Evolutionary conservation across 2,329 filamentous ascomycete genomes (phyloP).

Genomic region (Alternaria dauci): DNA sequence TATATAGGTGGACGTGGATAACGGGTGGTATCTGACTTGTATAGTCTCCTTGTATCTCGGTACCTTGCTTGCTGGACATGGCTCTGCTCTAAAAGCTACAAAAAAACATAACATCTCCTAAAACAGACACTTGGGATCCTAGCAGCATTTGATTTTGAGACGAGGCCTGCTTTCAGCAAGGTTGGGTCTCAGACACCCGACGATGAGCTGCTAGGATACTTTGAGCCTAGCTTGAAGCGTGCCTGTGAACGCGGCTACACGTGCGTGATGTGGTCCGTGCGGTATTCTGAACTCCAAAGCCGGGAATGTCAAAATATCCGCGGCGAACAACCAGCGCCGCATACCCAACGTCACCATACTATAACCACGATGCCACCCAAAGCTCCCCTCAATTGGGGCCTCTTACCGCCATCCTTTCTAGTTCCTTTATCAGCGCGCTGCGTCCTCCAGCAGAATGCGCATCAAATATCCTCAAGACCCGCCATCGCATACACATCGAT

Average conservation of each 20-base stretch:
- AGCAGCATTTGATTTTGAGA: too few species aligned
- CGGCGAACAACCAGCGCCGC: constrained; percentile 18
- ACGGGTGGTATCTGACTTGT: constrained; percentile 22
- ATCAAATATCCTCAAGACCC: constrained; percentile 16
- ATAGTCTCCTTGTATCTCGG: constrained; percentile 16
- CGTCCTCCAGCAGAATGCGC: constrained; percentile 30
- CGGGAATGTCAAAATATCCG: constrained; percentile 31
- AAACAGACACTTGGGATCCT: not conserved
- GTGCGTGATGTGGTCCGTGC: constrained; percentile 16
- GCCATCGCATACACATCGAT: constrained; percentile 34
- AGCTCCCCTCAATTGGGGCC: constrained; percentile 46
- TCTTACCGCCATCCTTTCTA: constrained; percentile 39
- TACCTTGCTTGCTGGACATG: constrained; percentile 19
- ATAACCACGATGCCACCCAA: constrained; percentile 45
- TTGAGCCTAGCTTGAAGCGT: not conserved
- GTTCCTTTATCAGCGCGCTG: constrained; percentile 39
- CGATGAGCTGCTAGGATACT: not conserved
- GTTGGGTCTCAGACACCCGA: not conserved
- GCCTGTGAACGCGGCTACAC: constrained; percentile 11
- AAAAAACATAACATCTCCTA: constrained; percentile 8
- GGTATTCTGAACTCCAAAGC: not conserved
- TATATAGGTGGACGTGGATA: constrained; percentile 8
- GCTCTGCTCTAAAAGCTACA: constrained; percentile 6
- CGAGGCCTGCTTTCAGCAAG: not conserved
- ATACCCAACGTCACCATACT: constrained; percentile 15